Percentiles rank a stretch among this genome's conserved stretches.
phyloP scores from a whole-genome alignment of 2,329 filamentous ascomycete species.

The Fusarium brachygibbosum region DNA sequence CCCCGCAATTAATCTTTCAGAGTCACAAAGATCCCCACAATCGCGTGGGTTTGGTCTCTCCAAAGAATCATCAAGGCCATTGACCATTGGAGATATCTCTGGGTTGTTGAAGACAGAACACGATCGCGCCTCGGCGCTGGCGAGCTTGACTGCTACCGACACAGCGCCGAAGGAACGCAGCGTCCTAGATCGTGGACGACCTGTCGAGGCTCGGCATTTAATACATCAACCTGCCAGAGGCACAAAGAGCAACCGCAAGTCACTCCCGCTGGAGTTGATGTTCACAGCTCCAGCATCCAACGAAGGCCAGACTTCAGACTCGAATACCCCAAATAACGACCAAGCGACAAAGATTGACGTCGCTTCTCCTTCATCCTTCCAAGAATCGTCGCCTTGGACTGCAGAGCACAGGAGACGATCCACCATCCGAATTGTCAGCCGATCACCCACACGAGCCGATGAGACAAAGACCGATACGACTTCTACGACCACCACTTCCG shows the following conservation, averaged over 20 bases:
- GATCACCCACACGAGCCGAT: slow-evolving; percentile 7
- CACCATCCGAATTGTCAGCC: slow-evolving; percentile 4
- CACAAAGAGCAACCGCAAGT: slow-evolving; percentile 23
- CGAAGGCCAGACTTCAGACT: slow-evolving; percentile 4
- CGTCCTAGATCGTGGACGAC: slow-evolving; percentile 26
- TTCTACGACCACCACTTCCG: neutral
- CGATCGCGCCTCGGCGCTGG: slow-evolving; percentile 8
- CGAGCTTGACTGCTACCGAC: neutral
- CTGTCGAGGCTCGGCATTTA: slow-evolving; percentile 25
- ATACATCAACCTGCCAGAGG: slow-evolving; percentile 21
- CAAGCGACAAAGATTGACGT: slow-evolving; percentile 4
- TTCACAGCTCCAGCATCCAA: slow-evolving; percentile 7
- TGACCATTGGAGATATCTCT: slow-evolving; percentile 7
- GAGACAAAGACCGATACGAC: slow-evolving; percentile 9
- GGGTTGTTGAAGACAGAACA: slow-evolving; percentile 8
- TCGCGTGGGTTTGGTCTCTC: neutral
- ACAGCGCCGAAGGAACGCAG: neutral
- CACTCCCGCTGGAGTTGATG: slow-evolving; percentile 26
- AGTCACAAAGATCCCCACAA: neutral
- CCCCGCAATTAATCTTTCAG: slow-evolving; percentile 9
- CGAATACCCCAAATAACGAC: neutral
- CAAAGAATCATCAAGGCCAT: slow-evolving; percentile 3
- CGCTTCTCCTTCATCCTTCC: slow-evolving; percentile 2
- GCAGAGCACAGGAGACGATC: slow-evolving; percentile 6
- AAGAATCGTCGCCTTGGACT: slow-evolving; percentile 14